Percentiles rank a stretch among this genome's conserved stretches.
Evolutionary conservation across 306 rosid genomes (phyloP).

Genomic region (Acacia crassicarpa): DNA sequence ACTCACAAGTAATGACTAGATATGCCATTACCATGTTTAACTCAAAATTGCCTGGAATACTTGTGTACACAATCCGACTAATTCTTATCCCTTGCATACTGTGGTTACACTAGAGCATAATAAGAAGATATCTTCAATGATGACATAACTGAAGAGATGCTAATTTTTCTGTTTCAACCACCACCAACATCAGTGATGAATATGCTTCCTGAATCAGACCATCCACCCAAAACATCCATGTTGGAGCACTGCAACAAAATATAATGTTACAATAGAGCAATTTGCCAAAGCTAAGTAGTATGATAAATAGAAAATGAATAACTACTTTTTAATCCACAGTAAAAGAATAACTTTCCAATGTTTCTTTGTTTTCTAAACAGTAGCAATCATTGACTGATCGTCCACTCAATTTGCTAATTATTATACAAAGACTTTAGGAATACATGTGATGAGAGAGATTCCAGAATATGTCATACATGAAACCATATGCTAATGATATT

Average conservation of each 20-base stretch:
- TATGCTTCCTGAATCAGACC: constrained; percentile 88
- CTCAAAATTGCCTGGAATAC: neutral
- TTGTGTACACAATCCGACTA: neutral
- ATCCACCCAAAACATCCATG: constrained; percentile 84
- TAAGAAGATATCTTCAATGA: constrained; percentile 15
- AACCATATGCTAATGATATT: neutral
- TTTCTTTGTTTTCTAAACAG: neutral
- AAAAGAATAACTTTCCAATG: neutral
- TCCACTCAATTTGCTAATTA: neutral
- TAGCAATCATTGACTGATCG: neutral
- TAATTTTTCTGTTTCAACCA: constrained; percentile 15
- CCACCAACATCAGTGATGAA: constrained; percentile 62
- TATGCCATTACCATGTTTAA: neutral
- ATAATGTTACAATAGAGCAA: constrained; percentile 24
- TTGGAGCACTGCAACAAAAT: constrained; percentile 60
- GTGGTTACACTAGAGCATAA: neutral
- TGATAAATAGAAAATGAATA: neutral
- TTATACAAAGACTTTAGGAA: neutral
- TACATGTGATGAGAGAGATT: neutral
- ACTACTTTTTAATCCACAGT: neutral
- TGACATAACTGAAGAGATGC: constrained; percentile 15
- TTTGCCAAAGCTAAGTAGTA: neutral
- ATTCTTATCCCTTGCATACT: neutral
- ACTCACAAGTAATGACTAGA: constrained; percentile 17
- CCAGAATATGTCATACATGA: neutral